Conservation (phyloP, 306 rosid genomes). For the Vigna reflexopilosa region DNA sequence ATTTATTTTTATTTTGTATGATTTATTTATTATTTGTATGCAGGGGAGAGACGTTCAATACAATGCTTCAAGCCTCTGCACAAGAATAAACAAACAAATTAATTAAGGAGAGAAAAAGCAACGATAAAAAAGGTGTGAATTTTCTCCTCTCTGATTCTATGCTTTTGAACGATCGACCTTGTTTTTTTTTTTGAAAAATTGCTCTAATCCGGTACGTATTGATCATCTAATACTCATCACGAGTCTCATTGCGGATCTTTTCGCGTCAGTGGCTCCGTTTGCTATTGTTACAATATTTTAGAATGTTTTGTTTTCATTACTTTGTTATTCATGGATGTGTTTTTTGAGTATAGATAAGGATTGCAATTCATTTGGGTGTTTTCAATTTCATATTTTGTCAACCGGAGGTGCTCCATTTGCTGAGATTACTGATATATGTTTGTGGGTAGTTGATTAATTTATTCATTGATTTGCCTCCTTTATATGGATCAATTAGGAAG, state of each 20-base stretch:
- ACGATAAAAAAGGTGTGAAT: constrained; percentile 14
- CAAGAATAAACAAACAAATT: constrained; percentile 7
- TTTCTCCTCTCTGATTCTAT: constrained; percentile 52
- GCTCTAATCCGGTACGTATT: constrained; percentile 62
- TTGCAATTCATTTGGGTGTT: constrained; percentile 42
- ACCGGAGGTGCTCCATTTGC: constrained; percentile 46
- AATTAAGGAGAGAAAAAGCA: background rate
- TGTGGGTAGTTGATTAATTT: constrained; percentile 49
- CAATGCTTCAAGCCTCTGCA: constrained; percentile 32
- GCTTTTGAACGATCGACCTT: constrained; percentile 55
- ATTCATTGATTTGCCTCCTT: constrained; percentile 30
- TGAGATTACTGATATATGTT: constrained; percentile 49
- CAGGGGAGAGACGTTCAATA: constrained; percentile 40
- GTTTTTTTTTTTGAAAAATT: constrained; percentile 51
- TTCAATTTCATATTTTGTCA: constrained; percentile 37
- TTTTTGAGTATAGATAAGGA: constrained; percentile 46
- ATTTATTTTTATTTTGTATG: background rate
- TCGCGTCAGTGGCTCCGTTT: constrained; percentile 39
- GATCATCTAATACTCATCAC: constrained; percentile 50
- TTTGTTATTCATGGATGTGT: constrained; percentile 53
- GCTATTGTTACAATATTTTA: constrained; percentile 33
- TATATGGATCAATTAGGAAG: constrained; percentile 32
- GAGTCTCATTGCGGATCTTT: constrained; percentile 55
- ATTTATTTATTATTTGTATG: background rate
- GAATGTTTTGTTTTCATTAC: constrained; percentile 25